Evolutionary conservation across 805 yeast species (phyloP).

Genomic region (Wickerhamomyces hampshirensis): DNA sequence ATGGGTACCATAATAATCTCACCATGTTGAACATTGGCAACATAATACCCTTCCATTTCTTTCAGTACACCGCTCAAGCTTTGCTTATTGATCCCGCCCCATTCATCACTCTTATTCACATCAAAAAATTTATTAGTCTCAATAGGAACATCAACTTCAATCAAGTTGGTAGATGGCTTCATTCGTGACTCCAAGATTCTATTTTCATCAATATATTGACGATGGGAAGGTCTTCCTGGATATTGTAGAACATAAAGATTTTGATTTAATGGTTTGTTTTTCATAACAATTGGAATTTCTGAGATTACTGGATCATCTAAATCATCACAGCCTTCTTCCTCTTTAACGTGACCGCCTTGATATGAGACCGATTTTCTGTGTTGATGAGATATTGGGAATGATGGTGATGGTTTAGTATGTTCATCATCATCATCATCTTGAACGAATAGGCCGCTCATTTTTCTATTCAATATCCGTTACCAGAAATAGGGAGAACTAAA

Average conservation of each 20-base stretch:
- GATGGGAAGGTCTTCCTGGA: constrained; percentile 49
- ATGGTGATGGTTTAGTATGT: background rate
- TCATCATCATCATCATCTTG: constrained; percentile 19
- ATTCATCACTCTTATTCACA: constrained; percentile 51
- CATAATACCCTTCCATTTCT: constrained; percentile 46
- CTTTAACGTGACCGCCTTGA: constrained; percentile 10
- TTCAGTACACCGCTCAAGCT: constrained; percentile 67
- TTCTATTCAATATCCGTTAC: too few relatives aligned
- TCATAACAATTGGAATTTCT: constrained; percentile 54
- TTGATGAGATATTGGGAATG: constrained; percentile 3
- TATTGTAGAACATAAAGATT: constrained; percentile 48
- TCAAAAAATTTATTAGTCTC: constrained; percentile 68
- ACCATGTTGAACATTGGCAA: constrained; percentile 39
- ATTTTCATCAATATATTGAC: constrained; percentile 32
- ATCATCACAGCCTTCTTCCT: constrained; percentile 25
- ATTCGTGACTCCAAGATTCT: constrained; percentile 40
- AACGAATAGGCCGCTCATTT: constrained; percentile 17
- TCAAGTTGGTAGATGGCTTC: constrained; percentile 55
- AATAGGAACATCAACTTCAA: constrained; percentile 76
- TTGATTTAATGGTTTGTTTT: constrained; percentile 24
- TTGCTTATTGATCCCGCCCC: constrained; percentile 61
- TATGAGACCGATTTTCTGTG: constrained; percentile 7
- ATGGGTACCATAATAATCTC: constrained; percentile 63
- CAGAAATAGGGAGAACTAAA: too few relatives aligned
- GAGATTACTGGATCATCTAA: constrained; percentile 48